Evolutionary conservation across 192 early-diverging fungal genomes (phyloP).

Genomic region (Physocladia obscura): DNA sequence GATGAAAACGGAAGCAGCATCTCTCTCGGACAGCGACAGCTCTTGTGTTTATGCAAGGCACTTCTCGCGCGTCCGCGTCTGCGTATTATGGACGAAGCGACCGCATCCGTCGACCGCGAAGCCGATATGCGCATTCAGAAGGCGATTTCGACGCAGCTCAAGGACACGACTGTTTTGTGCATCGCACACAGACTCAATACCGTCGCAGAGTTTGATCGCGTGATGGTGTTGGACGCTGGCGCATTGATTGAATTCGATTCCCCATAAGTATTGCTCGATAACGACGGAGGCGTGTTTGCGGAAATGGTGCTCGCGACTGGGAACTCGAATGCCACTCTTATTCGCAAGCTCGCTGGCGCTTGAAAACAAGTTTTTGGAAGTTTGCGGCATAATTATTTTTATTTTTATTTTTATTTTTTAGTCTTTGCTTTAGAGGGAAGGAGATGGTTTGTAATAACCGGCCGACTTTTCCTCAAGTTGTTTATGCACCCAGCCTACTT

Average conservation of each 20-base stretch:
- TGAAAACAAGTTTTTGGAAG: no score
- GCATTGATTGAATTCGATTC: constrained; percentile 52
- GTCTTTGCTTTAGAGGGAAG: no score
- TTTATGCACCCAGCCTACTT: no score
- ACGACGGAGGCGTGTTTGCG: constrained; percentile 45
- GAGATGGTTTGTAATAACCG: no score
- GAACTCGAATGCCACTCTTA: constrained; percentile 51
- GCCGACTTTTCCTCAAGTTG: no score
- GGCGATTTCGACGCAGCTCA: constrained; percentile 66
- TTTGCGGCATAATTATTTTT: no score
- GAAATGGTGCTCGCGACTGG: constrained; percentile 70
- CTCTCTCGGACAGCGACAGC: constrained; percentile 70
- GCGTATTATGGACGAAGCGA: constrained; percentile 56
- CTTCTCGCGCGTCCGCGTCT: constrained; percentile 48
- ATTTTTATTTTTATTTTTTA: no score
- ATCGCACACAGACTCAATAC: constrained; percentile 52
- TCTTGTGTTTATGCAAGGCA: constrained; percentile 57
- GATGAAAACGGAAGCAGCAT: constrained; percentile 81
- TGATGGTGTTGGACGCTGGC: constrained; percentile 49
- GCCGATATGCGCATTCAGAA: constrained; percentile 77
- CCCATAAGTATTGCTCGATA: constrained; percentile 51
- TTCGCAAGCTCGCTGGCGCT: no score
- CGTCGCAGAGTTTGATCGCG: constrained; percentile 49
- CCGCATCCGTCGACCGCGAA: constrained; percentile 67
- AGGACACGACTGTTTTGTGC: constrained; percentile 53